A percentile compares a stretch with the other conserved stretches of the same genome.
These are phyloP conservation scores for Monsonia emarginata DNA, from an alignment of 441 rosid genomes.

Conservation along the genomic window DNA sequence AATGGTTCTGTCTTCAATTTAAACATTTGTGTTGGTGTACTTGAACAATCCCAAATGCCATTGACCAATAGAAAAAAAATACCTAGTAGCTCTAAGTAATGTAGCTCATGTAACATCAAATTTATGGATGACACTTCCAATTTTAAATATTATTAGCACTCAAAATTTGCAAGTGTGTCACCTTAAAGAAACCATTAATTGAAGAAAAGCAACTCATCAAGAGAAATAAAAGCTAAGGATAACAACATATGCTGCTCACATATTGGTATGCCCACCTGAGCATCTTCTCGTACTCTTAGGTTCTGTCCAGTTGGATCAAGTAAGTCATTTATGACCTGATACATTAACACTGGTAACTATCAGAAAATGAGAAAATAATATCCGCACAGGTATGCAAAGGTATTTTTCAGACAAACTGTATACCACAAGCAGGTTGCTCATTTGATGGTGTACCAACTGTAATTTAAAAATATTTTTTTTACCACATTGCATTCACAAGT, in stretches of 20 bases:
- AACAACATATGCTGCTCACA: background rate
- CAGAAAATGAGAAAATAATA: background rate
- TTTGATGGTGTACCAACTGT: too few relatives aligned
- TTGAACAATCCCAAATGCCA: background rate
- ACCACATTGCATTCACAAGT: too few relatives aligned
- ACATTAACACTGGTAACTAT: conserved; percentile 20
- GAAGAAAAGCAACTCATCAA: background rate
- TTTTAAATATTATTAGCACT: background rate
- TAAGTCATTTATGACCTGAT: conserved; percentile 90
- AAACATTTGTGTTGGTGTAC: background rate
- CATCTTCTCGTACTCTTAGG: conserved; percentile 92
- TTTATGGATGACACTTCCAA: background rate
- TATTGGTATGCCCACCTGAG: conserved; percentile 48
- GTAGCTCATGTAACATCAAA: background rate
- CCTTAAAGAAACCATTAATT: background rate
- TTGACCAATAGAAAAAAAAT: background rate
- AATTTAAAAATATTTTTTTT: too few relatives aligned
- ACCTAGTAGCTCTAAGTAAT: background rate
- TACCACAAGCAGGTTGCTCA: background rate
- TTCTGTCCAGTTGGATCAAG: conserved; percentile 97
- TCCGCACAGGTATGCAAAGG: background rate
- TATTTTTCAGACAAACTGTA: background rate
- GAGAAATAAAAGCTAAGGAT: background rate
- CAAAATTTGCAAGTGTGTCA: background rate
- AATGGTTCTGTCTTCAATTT: background rate